Conservation (phyloP, 2,329 filamentous ascomycete species). For the Mollisia scopiformis region DNA sequence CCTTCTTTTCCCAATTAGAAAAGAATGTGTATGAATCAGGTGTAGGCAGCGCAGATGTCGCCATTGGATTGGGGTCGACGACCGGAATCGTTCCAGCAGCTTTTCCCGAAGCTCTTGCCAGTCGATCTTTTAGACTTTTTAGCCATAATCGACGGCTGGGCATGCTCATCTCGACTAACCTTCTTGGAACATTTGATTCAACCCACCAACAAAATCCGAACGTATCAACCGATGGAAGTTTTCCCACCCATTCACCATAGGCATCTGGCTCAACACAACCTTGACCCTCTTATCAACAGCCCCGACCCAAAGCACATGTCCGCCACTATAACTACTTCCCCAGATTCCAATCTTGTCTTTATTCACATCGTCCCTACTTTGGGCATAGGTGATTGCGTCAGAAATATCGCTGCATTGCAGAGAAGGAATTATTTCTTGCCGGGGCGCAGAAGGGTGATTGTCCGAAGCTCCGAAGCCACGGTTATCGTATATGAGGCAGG, state of each 20-base stretch:
- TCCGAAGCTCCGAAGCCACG: slow-evolving; percentile 40
- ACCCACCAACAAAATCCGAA: slow-evolving; percentile 29
- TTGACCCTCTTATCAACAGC: slow-evolving; percentile 44
- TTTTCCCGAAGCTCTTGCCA: slow-evolving; percentile 37
- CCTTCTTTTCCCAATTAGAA: slow-evolving; percentile 36
- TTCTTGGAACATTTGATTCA: slow-evolving; percentile 21
- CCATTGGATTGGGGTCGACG: slow-evolving; percentile 36
- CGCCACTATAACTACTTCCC: slow-evolving; percentile 42
- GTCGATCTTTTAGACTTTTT: slow-evolving; percentile 35
- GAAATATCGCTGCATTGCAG: slow-evolving; percentile 39
- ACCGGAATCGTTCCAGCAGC: slow-evolving; percentile 36
- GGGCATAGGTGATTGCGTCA: slow-evolving; percentile 43
- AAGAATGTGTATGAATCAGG: slow-evolving; percentile 41
- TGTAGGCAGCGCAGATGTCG: slow-evolving; percentile 38
- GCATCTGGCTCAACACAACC: slow-evolving; percentile 41
- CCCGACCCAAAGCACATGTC: slow-evolving; percentile 43
- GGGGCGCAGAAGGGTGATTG: slow-evolving; percentile 30
- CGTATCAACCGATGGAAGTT: slow-evolving; percentile 40
- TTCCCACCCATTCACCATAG: slow-evolving; percentile 40
- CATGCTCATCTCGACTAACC: slow-evolving; percentile 19
- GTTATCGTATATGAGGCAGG: slow-evolving; percentile 40
- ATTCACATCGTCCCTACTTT: slow-evolving; percentile 36
- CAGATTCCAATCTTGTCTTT: slow-evolving; percentile 40
- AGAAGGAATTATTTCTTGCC: slow-evolving; percentile 37
- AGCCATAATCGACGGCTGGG: slow-evolving; percentile 18